phyloP scores from a whole-genome alignment of 2,329 filamentous ascomycete species.

The Aspergillaceae sp. region DNA sequence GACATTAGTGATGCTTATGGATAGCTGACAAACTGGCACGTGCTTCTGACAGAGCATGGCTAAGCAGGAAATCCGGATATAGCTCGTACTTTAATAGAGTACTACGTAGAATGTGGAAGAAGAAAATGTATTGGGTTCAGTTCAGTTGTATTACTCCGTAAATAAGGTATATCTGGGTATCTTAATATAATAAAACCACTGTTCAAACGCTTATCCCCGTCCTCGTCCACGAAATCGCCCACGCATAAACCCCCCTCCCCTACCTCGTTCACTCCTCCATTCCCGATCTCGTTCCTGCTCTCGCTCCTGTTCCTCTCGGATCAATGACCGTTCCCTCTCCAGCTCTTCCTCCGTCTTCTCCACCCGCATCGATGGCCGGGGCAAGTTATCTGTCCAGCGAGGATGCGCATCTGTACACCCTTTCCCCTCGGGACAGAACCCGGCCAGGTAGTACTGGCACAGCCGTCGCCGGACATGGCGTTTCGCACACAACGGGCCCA shows the following conservation, averaged over 20 bases:
- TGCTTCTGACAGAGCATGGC: not conserved
- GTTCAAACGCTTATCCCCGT: slow-evolving; percentile 25
- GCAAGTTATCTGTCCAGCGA: slow-evolving; percentile 61
- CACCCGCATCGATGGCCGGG: slow-evolving; percentile 50
- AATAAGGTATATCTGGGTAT: not conserved
- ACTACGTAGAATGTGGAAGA: too few relatives aligned
- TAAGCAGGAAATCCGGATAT: not conserved
- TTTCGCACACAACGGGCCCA: slow-evolving; percentile 79
- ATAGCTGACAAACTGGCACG: slow-evolving; percentile 25
- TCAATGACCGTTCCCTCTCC: slow-evolving; percentile 46
- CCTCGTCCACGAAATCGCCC: slow-evolving; percentile 39
- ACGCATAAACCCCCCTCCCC: slow-evolving; percentile 38
- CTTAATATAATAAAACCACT: not conserved
- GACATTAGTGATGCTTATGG: slow-evolving; percentile 23
- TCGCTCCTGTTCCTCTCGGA: slow-evolving; percentile 53
- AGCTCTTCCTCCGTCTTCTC: slow-evolving; percentile 67
- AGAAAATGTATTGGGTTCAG: too few relatives aligned
- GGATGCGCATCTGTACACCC: slow-evolving; percentile 74
- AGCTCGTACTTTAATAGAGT: too few relatives aligned
- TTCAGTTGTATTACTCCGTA: too few relatives aligned
- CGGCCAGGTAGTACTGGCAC: slow-evolving; percentile 79
- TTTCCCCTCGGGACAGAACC: slow-evolving; percentile 82
- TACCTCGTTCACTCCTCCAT: slow-evolving; percentile 45
- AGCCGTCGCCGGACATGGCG: slow-evolving; percentile 76
- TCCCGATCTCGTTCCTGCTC: slow-evolving; percentile 48